Evolutionary conservation across 2,329 filamentous ascomycete species (phyloP).

Genomic region (Scedosporium dehoogii): DNA sequence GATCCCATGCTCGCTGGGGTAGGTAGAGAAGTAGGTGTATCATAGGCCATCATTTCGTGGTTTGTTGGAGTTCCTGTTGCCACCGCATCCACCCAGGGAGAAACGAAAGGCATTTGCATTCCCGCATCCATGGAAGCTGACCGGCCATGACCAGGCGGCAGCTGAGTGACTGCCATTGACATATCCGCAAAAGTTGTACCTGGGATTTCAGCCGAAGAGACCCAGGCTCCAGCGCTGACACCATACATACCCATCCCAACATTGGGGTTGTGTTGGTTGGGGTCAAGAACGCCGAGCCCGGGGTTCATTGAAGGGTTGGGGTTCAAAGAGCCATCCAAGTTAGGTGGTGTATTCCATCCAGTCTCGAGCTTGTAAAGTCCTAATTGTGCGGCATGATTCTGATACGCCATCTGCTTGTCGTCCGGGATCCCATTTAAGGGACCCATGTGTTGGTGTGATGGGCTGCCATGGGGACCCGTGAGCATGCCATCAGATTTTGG

Average conservation of each 20-base stretch:
- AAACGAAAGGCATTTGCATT: constrained; percentile 1
- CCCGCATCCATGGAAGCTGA: constrained; percentile 19
- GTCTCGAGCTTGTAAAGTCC: constrained; percentile 26
- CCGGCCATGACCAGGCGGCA: constrained; percentile 18
- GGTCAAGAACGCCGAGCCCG: constrained; percentile 20
- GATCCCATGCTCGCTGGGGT: constrained; percentile 25
- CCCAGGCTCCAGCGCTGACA: constrained; percentile 26
- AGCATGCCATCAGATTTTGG: constrained; percentile 1
- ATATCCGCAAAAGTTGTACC: constrained; percentile 22
- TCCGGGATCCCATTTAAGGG: neutral
- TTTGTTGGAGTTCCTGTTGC: constrained; percentile 18
- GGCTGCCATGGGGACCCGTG: neutral
- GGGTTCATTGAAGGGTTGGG: constrained; percentile 24
- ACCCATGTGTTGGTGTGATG: neutral
- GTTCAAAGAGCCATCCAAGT: constrained; percentile 22
- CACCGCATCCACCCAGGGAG: constrained; percentile 20
- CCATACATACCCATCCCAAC: constrained; percentile 22
- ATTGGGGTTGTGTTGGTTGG: constrained; percentile 8
- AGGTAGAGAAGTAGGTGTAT: constrained; percentile 20
- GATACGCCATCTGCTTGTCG: neutral
- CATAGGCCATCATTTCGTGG: constrained; percentile 20
- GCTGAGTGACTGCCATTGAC: constrained; percentile 17
- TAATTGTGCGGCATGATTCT: neutral
- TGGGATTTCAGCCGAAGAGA: constrained; percentile 24
- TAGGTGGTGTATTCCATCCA: constrained; percentile 28